A percentile compares a stretch with the other conserved stretches of the same genome.
Conservation (phyloP, 805 yeast genomes). For the Wickerhamomyces sydowiorum region DNA sequence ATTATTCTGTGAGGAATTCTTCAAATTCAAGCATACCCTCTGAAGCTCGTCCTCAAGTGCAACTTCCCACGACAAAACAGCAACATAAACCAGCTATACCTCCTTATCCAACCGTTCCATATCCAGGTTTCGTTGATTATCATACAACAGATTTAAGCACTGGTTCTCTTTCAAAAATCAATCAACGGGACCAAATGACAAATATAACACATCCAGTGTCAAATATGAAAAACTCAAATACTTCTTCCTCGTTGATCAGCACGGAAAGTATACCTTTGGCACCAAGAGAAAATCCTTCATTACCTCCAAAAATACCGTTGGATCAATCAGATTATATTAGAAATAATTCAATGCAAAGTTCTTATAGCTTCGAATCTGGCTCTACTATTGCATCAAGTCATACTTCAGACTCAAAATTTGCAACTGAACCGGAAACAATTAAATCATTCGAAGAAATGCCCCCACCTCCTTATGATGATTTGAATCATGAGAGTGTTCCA, state of each 20-base stretch:
- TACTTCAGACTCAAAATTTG: not conserved
- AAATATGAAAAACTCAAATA: not conserved
- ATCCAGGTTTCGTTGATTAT: slow-evolving; percentile 9
- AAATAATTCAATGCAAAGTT: not conserved
- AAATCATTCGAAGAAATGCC: slow-evolving; percentile 1
- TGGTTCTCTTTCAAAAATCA: slow-evolving; percentile 9
- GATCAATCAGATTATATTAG: not conserved
- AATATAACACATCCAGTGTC: slow-evolving; percentile 3
- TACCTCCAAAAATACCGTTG: slow-evolving; percentile 5
- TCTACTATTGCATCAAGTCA: not conserved
- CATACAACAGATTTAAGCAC: slow-evolving; percentile 9
- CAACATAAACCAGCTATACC: not conserved
- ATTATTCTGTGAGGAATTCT: no score
- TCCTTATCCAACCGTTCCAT: slow-evolving; percentile 14
- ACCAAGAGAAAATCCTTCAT: not conserved
- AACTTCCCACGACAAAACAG: not conserved
- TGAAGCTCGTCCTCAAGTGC: no score
- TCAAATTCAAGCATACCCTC: no score
- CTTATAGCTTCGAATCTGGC: not conserved
- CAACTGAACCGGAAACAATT: not conserved
- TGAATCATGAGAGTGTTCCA: not conserved
- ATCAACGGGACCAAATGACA: slow-evolving; percentile 10
- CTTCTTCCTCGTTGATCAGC: not conserved
- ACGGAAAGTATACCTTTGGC: slow-evolving; percentile 1
- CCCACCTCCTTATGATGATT: not conserved